Conservation (phyloP, 2,329 filamentous ascomycete species). For the Ascosphaera apis region DNA sequence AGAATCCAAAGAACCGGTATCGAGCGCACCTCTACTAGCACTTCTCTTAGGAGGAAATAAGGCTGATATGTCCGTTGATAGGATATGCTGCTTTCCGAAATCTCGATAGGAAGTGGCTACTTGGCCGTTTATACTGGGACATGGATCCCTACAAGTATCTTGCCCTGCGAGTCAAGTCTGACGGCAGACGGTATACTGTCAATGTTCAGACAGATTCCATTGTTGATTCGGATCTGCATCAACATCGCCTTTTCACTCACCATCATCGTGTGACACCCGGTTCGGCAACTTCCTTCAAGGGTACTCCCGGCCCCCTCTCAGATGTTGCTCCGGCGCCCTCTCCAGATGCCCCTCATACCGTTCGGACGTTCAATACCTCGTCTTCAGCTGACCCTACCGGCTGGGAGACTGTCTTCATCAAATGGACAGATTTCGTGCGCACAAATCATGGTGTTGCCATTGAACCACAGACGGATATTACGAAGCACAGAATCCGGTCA, state of each 20-base stretch:
- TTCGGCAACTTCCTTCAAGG: conserved; percentile 4
- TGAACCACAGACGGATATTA: conserved; percentile 76
- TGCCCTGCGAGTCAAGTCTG: conserved; percentile 68
- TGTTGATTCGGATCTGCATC: conserved; percentile 84
- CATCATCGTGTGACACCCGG: conserved; percentile 14
- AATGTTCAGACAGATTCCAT: conserved; percentile 91
- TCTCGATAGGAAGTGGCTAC: conserved; percentile 55
- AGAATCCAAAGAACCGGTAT: conserved; percentile 19
- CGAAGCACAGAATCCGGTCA: conserved; percentile 64
- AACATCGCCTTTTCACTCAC: conserved; percentile 52
- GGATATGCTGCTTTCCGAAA: conserved; percentile 88
- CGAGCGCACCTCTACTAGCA: conserved; percentile 28
- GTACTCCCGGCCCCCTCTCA: conserved; percentile 5
- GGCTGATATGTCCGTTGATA: conserved; percentile 15
- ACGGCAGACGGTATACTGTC: conserved; percentile 78
- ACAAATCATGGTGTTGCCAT: conserved; percentile 84
- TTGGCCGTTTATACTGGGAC: conserved; percentile 69
- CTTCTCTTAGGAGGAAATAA: conserved; percentile 1
- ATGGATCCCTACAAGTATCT: conserved; percentile 76
- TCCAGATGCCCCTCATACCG: conserved; percentile 16
- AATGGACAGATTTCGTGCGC: conserved; percentile 78
- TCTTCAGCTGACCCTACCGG: conserved; percentile 46
- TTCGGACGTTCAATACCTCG: conserved; percentile 6
- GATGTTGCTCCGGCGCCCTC: conserved; percentile 14
- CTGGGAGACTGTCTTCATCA: conserved; percentile 90